Conservation (phyloP, 371 early-diverging fungal species). For the Rhizomucor pusillus region DNA sequence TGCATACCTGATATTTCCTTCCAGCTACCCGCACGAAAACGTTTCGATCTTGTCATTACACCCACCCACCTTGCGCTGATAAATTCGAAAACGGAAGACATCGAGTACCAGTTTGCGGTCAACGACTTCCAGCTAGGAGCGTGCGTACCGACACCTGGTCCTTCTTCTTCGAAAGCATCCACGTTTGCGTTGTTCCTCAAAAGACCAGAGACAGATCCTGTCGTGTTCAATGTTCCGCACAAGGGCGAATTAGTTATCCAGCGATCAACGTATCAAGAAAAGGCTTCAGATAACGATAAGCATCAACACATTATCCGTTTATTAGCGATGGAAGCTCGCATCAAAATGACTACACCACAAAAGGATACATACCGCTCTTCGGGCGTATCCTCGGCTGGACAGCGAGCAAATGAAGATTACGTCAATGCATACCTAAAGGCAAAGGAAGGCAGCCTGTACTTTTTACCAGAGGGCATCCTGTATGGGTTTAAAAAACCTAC, state of each 20-base stretch:
- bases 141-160: conserved; percentile 50
- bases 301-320: conserved; percentile 13
- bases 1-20: conserved; percentile 30
- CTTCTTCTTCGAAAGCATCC: conserved; percentile 28
- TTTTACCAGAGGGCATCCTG: conserved; percentile 54
- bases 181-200: conserved; percentile 36
- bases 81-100: conserved; percentile 19
- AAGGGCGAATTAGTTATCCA: conserved; percentile 19
- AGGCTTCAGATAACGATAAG: conserved; percentile 12
- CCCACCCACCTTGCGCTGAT: conserved; percentile 20
- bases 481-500: conserved; percentile 66
- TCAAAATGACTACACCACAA: conserved; percentile 23
- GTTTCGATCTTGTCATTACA: conserved; percentile 27
- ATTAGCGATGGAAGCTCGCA: conserved; percentile 13
- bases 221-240: conserved; percentile 41
- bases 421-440: conserved; percentile 42
- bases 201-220: conserved; percentile 22
- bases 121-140: conserved; percentile 25
- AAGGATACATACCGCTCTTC: conserved; percentile 18
- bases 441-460: conserved; percentile 51
- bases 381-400: conserved; percentile 28
- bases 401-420: conserved; percentile 19
- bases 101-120: conserved; percentile 20
- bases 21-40: conserved; percentile 38
- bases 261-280: background rate